Evolutionary conservation across 2,329 filamentous ascomycete genomes (phyloP).

Genomic region (Colletotrichum liaoningense): DNA sequence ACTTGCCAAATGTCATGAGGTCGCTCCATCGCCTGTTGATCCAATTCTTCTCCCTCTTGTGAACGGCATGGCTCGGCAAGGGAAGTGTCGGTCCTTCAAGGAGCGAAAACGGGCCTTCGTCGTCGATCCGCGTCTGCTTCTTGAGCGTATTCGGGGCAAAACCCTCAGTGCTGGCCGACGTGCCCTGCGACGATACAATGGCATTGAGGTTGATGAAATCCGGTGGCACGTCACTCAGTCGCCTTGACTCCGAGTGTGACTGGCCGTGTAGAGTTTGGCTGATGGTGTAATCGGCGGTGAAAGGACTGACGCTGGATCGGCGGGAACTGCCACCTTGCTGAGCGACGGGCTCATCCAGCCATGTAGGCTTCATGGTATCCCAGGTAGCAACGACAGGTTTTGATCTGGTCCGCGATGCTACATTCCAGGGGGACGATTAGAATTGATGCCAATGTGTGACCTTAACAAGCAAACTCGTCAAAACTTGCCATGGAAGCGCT

Average conservation of each 20-base stretch:
- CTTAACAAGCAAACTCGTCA: neutral
- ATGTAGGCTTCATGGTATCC: constrained; percentile 29
- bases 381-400: neutral
- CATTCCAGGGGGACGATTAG: neutral
- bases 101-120: neutral
- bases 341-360: constrained; percentile 17
- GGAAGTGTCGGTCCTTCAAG: constrained; percentile 2
- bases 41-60: constrained; percentile 1
- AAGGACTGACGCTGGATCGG: constrained; percentile 23
- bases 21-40: neutral
- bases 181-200: constrained; percentile 15
- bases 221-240: constrained; percentile 20
- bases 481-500: constrained; percentile 17
- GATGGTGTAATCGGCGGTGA: constrained; percentile 33
- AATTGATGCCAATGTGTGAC: neutral
- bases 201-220: constrained; percentile 18
- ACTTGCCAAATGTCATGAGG: constrained; percentile 20
- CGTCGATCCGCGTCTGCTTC: neutral
- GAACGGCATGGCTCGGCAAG: neutral
- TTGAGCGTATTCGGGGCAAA: neutral
- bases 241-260: constrained; percentile 7
- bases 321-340: constrained; percentile 16
- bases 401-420: constrained; percentile 17
- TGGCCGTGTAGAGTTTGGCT: constrained; percentile 28
- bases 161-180: constrained; percentile 9